Conservation (phyloP, 108 stramenopile species). For the Skeletonema grethae region DNA sequence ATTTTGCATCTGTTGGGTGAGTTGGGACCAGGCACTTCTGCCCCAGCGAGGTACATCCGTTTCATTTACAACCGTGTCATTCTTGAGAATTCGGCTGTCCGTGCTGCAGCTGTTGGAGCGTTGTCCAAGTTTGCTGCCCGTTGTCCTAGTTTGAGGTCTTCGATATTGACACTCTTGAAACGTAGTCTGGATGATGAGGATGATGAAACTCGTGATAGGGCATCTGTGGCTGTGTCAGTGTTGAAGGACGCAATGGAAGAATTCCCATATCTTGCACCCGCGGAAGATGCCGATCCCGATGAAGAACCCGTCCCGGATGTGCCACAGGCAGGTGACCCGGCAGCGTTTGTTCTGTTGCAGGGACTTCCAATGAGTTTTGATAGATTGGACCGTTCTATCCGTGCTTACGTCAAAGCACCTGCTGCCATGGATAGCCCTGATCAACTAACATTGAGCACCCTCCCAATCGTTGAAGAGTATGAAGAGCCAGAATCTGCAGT, state of each 20-base stretch:
- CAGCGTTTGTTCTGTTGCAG: slow-evolving; percentile 60
- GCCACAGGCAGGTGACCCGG: slow-evolving; percentile 39
- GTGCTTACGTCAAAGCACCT: slow-evolving; percentile 60
- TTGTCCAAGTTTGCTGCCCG: slow-evolving; percentile 84
- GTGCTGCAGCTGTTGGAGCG: slow-evolving; percentile 87
- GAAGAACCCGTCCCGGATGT: slow-evolving; percentile 42
- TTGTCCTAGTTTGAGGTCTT: slow-evolving; percentile 73
- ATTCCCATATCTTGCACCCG: slow-evolving; percentile 36
- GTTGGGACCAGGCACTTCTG: slow-evolving; percentile 67
- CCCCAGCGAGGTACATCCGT: slow-evolving; percentile 85
- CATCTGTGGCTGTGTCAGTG: slow-evolving; percentile 65
- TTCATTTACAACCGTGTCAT: slow-evolving; percentile 94
- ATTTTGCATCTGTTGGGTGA: slow-evolving; percentile 84
- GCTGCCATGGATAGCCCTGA: slow-evolving; percentile 52
- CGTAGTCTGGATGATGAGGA: slow-evolving; percentile 83
- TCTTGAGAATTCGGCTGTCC: slow-evolving; percentile 81
- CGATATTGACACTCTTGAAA: slow-evolving; percentile 76
- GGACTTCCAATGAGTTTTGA: slow-evolving; percentile 81
- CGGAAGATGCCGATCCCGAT: slow-evolving; percentile 41
- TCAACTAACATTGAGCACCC: slow-evolving; percentile 62
- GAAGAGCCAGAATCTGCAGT: slow-evolving; percentile 29
- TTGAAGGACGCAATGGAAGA: slow-evolving; percentile 52
- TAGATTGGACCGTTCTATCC: slow-evolving; percentile 71
- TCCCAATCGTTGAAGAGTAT: slow-evolving; percentile 75
- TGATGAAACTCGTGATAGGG: slow-evolving; percentile 91